phyloP scores from a whole-genome alignment of 148 eudicot genomes.

The Nepenthes mirabilis region DNA sequence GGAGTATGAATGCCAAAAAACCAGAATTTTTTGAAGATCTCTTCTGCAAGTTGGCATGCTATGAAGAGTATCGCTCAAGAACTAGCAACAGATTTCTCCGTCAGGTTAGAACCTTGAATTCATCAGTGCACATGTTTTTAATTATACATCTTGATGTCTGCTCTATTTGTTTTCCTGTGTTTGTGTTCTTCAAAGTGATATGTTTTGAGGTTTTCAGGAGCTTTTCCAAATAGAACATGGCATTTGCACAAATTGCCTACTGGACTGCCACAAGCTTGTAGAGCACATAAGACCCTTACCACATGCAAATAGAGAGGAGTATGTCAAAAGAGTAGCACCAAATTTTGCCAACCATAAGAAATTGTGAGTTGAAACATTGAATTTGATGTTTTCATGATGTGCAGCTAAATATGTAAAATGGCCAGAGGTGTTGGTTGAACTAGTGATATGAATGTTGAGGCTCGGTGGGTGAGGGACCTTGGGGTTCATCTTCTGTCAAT shows the following conservation, averaged over 20 bases:
- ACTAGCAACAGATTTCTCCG: slow-evolving; percentile 80
- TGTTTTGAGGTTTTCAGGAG: slow-evolving; percentile 36
- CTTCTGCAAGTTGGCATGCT: slow-evolving; percentile 68
- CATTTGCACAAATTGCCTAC: slow-evolving; percentile 65
- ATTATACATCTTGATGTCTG: not conserved
- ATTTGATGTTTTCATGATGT: slow-evolving; percentile 1
- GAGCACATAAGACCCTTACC: slow-evolving; percentile 48
- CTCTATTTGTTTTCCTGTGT: not conserved
- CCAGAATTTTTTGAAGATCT: slow-evolving; percentile 86
- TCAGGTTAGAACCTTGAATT: slow-evolving; percentile 32
- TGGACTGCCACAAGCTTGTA: slow-evolving; percentile 89
- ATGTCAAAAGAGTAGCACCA: slow-evolving; percentile 61
- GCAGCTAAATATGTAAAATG: not conserved
- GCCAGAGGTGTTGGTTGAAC: not conserved
- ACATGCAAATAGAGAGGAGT: slow-evolving; percentile 38
- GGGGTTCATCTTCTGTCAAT: too few species aligned
- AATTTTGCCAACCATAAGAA: slow-evolving; percentile 43
- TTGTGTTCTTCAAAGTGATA: not conserved
- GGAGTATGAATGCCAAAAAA: slow-evolving; percentile 51
- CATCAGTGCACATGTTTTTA: not conserved
- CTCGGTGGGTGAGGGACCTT: not conserved
- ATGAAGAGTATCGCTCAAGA: slow-evolving; percentile 61
- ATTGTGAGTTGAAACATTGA: slow-evolving; percentile 35
- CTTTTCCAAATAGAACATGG: slow-evolving; percentile 82
- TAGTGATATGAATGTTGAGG: not conserved